A percentile compares a stretch with the other conserved stretches of the same genome.
Conservation (phyloP, 768 basidiomycete genomes). For the Psilocybe azurescens region DNA sequence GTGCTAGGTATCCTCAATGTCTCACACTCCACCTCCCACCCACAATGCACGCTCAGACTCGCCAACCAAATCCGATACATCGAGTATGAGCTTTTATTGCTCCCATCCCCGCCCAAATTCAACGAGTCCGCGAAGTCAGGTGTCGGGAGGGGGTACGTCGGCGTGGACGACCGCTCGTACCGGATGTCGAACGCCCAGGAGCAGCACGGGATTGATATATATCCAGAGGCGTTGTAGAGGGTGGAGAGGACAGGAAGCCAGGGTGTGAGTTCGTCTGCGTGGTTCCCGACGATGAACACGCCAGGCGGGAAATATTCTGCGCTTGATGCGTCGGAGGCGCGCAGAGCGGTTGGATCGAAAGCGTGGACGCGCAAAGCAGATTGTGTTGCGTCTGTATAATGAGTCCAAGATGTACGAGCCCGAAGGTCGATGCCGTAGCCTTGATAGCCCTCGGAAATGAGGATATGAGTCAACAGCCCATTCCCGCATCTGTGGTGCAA, state of each 20-base stretch:
- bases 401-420: slow-evolving; percentile 81
- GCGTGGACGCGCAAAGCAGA: slow-evolving; percentile 66
- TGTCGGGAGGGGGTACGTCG: slow-evolving; percentile 35
- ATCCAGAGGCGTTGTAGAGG: slow-evolving; percentile 62
- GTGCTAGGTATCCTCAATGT: slow-evolving; percentile 90
- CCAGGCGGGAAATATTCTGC: slow-evolving; percentile 42
- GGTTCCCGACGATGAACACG: slow-evolving; percentile 90
- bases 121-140: slow-evolving; percentile 35
- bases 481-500: slow-evolving; percentile 77
- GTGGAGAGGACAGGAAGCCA: slow-evolving; percentile 90
- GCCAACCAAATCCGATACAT: slow-evolving; percentile 90
- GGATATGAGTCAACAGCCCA: slow-evolving; percentile 89
- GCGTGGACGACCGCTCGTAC: slow-evolving; percentile 56
- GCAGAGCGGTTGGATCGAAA: slow-evolving; percentile 61
- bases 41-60: slow-evolving; percentile 68
- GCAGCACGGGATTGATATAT: slow-evolving; percentile 90
- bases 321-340: slow-evolving; percentile 5
- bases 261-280: slow-evolving; percentile 95
- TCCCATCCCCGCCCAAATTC: slow-evolving; percentile 67
- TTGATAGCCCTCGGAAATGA: slow-evolving; percentile 80
- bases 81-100: slow-evolving; percentile 72
- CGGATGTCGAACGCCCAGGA: slow-evolving; percentile 78
- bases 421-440: slow-evolving; percentile 90
- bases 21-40: slow-evolving; percentile 90
- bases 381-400: slow-evolving; percentile 72